These are phyloP conservation scores for Amanita pseudoporphyria DNA, from an alignment of 768 basidiomycete genomes.

Conservation along the genomic window DNA sequence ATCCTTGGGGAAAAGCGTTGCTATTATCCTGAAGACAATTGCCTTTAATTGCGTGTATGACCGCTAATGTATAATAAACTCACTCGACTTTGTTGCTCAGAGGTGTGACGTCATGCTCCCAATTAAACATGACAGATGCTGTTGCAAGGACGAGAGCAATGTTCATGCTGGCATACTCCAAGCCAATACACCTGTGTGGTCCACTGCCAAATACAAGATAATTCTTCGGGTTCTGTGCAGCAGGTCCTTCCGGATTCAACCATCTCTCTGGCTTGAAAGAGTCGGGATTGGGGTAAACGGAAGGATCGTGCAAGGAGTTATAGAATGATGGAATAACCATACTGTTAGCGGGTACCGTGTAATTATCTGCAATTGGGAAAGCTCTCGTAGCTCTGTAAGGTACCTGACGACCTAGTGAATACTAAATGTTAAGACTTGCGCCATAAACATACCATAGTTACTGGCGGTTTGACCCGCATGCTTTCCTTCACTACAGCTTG, in stretches of 20 bases:
- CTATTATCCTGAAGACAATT: conserved; percentile 60
- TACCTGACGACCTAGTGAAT: conserved; percentile 39
- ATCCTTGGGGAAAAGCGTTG: conserved; percentile 96
- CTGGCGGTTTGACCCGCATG: conserved; percentile 85
- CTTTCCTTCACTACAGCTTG: conserved; percentile 92
- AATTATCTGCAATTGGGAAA: conserved; percentile 88
- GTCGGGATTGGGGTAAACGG: conserved; percentile 83
- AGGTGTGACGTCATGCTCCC: conserved; percentile 79
- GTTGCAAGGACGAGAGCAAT: conserved; percentile 78
- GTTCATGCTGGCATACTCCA: conserved; percentile 91
- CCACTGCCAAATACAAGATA: conserved; percentile 94
- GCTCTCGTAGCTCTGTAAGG: conserved; percentile 87
- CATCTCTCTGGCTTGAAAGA: conserved; percentile 82
- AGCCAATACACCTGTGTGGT: conserved; percentile 85
- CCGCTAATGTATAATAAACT: conserved; percentile 21
- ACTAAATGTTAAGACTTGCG: not conserved
- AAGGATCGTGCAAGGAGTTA: conserved; percentile 85
- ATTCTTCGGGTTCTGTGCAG: conserved; percentile 84
- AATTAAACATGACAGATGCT: conserved; percentile 74
- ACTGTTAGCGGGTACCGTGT: conserved; percentile 83
- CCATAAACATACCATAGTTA: conserved; percentile 69
- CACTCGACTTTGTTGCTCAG: conserved; percentile 75
- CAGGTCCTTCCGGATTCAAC: conserved; percentile 72
- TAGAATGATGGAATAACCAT: conserved; percentile 96
- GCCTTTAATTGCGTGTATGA: not conserved